phyloP scores from a whole-genome alignment of 116 monocot genomes.

The Phalaenopsis hybrid region DNA sequence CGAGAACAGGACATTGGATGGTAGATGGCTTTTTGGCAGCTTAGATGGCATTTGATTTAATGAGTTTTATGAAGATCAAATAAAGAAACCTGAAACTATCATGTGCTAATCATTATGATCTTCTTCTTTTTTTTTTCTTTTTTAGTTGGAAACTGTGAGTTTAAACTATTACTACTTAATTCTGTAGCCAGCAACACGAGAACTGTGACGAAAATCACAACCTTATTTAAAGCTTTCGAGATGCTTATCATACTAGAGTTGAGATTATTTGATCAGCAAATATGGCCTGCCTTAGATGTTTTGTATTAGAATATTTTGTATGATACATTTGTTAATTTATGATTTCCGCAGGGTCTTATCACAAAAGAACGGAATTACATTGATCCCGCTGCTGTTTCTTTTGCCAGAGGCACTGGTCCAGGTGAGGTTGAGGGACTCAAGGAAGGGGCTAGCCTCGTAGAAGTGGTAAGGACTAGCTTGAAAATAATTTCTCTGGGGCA shows the following conservation, averaged over 20 bases:
- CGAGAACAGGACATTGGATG: neutral
- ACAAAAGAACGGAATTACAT: conserved; percentile 65
- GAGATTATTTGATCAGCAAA: neutral
- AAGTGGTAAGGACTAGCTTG: conserved; percentile 66
- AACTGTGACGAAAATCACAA: neutral
- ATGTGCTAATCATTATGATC: neutral
- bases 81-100: neutral
- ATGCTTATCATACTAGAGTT: neutral
- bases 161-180: neutral
- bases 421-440: conserved; percentile 62
- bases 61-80: neutral
- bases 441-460: conserved; percentile 83
- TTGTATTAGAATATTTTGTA: neutral
- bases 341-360: conserved; percentile 61
- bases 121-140: neutral
- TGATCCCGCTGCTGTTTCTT: conserved; percentile 77
- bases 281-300: neutral
- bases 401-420: conserved; percentile 66
- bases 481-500: neutral
- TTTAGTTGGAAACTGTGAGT: neutral
- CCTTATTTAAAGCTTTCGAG: neutral
- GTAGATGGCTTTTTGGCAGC: neutral
- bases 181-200: neutral
- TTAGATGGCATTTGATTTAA: neutral
- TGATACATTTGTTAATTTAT: neutral